Base-by-base conservation (phyloP, 257 asterid genomes). In the Fraxinus pennsylvanica region DNA sequence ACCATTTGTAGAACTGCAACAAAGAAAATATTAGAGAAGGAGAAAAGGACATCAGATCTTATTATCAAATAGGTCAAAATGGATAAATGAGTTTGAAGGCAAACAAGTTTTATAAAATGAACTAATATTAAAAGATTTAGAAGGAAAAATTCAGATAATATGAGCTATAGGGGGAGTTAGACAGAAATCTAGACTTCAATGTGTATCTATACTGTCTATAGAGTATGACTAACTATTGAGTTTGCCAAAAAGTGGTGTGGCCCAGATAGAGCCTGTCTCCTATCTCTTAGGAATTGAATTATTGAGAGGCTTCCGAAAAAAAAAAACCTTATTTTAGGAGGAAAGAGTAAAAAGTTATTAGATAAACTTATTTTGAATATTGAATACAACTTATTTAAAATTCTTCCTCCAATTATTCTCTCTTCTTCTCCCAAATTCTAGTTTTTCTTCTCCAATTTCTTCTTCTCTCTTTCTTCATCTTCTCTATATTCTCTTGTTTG, bases 1-100 rank as follows among this genome's bases (percentile, higher is more conserved):
- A 96, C 99, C 99, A 96, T 80, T 94, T 93, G 82, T 96, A 93
- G 88, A 96, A 96, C 99, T 96, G 97, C 86, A 82, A 81, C 77
- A 84, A 50, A 73, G 72, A 69, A 78, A 76, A 43, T 43, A 6
- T 65, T 29, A 14, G 61, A 78, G 71, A 38, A 80, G 25, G 43
- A 36, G 10, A 73, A 25, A 65, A 45, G 38, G 76, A 72, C 21
- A 72, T 27, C 50, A n/a, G 45, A 36, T 59, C 67, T 21, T 59
- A 59, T 57, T 57, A 3, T 57, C 66, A 57, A 57, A 57, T 59
- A 47, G 59, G 59, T 47, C n/a, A 14, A 47, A 15, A 14, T 47
- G 9, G 32, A 6, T 59, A 22, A 59, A 59, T 59, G 0, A 22
- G 32, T 21, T n/a, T n/a, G 67, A 59, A 59, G 32, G 32, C 12